These are phyloP conservation scores for Eustoma russellianum DNA, from an alignment of 257 asterid species.

Conservation along the genomic window DNA sequence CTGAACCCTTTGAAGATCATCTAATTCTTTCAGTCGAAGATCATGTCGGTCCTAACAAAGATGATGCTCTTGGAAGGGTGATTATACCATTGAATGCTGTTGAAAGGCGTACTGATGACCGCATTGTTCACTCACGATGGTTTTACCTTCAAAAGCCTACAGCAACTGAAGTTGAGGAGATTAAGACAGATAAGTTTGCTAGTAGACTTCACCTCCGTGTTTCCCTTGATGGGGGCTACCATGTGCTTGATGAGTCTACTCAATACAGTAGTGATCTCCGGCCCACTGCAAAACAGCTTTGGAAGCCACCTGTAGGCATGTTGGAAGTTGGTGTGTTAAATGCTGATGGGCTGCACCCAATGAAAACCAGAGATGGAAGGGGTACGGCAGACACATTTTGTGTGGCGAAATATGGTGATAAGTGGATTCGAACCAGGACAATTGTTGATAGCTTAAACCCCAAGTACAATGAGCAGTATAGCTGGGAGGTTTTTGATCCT, in stretches of 20 bases:
- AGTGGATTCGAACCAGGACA: constrained; percentile 88
- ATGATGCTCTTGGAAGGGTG: constrained; percentile 55
- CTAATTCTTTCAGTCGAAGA: constrained; percentile 66
- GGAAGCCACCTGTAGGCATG: constrained; percentile 79
- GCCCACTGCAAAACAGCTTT: constrained; percentile 76
- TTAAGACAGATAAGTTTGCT: constrained; percentile 55
- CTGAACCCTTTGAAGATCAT: constrained; percentile 89
- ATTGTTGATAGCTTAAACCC: constrained; percentile 72
- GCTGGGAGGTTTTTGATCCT: constrained; percentile 94
- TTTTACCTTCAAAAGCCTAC: constrained; percentile 43
- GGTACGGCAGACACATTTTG: constrained; percentile 75
- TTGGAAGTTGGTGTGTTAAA: constrained; percentile 68
- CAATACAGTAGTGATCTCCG: constrained; percentile 83
- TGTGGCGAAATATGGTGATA: constrained; percentile 82
- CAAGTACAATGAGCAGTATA: constrained; percentile 84
- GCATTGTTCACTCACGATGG: constrained; percentile 61
- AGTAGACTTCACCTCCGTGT: constrained; percentile 68
- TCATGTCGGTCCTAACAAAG: constrained; percentile 56
- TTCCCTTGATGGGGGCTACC: constrained; percentile 92
- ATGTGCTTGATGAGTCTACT: constrained; percentile 83
- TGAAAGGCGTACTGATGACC: constrained; percentile 59
- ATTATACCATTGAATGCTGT: constrained; percentile 55
- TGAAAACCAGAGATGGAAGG: constrained; percentile 60
- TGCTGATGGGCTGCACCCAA: constrained; percentile 65
- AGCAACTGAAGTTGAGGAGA: constrained; percentile 44